Conservation (phyloP, 331 rosid genomes). For the Stylosanthes scabra region DNA sequence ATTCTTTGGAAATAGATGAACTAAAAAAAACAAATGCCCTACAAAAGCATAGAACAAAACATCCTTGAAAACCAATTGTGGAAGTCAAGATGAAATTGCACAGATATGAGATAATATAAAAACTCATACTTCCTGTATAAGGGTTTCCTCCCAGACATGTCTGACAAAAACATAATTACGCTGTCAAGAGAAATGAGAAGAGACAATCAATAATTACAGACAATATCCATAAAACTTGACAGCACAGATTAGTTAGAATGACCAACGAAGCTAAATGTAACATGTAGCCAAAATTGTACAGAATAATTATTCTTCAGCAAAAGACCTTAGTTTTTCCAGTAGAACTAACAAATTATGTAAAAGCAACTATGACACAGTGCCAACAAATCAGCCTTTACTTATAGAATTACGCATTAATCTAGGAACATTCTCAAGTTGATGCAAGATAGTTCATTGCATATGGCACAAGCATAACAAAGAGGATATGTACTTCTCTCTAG, state of each 20-base stretch:
- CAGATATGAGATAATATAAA: constrained; percentile 30
- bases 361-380: constrained; percentile 30
- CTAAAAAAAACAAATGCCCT: constrained; percentile 97
- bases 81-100: constrained; percentile 37
- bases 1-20: constrained; percentile 79
- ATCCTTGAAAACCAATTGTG: constrained; percentile 34
- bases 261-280: constrained; percentile 27
- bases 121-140: constrained; percentile 89
- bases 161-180: constrained; percentile 84
- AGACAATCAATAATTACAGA: constrained; percentile 38
- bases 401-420: background rate
- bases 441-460: constrained; percentile 26
- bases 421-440: constrained; percentile 31
- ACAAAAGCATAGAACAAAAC: constrained; percentile 48
- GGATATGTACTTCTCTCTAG: constrained; percentile 75
- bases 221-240: constrained; percentile 20
- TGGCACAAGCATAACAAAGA: constrained; percentile 23
- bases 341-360: constrained; percentile 36
- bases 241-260: constrained; percentile 6
- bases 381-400: constrained; percentile 26
- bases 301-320: constrained; percentile 23
- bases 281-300: constrained; percentile 7
- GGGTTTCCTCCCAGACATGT: constrained; percentile 91
- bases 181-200: constrained; percentile 56
- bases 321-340: constrained; percentile 9